These are phyloP conservation scores for Alternaria sp. DNA, from an alignment of 2,329 filamentous ascomycete species.

Conservation along the genomic window DNA sequence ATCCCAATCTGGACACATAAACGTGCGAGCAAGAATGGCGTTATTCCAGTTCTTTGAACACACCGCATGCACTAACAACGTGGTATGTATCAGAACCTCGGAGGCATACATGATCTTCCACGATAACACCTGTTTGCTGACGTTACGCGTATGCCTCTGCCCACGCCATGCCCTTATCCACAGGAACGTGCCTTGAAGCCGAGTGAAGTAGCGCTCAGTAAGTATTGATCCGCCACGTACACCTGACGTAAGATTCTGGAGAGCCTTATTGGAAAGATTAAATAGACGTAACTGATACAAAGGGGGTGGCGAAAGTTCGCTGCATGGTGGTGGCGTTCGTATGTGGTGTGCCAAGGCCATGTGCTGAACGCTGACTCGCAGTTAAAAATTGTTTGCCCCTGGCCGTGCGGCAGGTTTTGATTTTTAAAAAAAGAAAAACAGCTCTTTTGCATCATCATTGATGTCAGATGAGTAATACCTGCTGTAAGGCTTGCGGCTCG, in stretches of 20 bases:
- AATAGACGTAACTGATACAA: not conserved
- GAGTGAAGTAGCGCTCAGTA: not conserved
- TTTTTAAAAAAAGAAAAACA: conserved; percentile 8
- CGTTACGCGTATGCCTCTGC: conserved; percentile 3
- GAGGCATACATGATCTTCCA: not conserved
- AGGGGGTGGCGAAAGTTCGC: not conserved
- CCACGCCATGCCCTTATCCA: not conserved
- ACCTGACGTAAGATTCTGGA: not conserved
- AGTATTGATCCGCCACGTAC: not conserved
- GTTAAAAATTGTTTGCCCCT: conserved; percentile 1
- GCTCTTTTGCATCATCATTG: not conserved
- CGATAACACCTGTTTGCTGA: not conserved
- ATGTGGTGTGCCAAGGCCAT: not conserved
- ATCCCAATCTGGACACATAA: not conserved
- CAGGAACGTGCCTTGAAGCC: not conserved
- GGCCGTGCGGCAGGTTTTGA: not conserved
- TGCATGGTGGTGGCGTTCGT: conserved; percentile 7
- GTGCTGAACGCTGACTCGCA: conserved; percentile 17
- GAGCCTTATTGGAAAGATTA: not conserved
- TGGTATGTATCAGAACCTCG: not conserved
- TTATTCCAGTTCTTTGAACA: not conserved
- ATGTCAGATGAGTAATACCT: not conserved
- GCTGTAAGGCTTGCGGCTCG: not conserved
- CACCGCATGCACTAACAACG: not conserved
- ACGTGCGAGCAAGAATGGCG: not conserved